Percentiles rank a stretch among this genome's conserved stretches.
Conservation (phyloP, 2,329 filamentous ascomycete genomes). For the Colletotrichum destructivum region DNA sequence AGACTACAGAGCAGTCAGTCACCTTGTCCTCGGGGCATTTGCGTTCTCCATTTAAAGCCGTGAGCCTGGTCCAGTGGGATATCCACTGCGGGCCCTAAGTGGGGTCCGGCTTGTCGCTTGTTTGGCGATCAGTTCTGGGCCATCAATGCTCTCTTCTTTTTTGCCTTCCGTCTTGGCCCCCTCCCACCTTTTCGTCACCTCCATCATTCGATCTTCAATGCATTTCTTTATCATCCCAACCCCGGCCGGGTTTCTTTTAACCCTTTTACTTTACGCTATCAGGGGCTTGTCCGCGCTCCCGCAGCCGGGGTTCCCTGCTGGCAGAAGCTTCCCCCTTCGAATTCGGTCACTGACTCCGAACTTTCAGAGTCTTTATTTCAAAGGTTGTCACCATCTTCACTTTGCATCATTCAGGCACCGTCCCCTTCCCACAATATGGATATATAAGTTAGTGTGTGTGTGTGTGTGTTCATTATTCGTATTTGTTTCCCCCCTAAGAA, state of each 20-base stretch:
- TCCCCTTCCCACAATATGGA: neutral
- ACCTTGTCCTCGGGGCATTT: neutral
- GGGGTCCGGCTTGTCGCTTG: slow-evolving; percentile 13
- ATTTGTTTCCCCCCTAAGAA: neutral
- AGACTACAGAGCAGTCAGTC: neutral
- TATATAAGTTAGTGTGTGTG: neutral
- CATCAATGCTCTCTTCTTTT: slow-evolving; percentile 23
- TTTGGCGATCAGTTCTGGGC: slow-evolving; percentile 17
- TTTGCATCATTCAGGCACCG: neutral
- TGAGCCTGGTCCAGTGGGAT: slow-evolving; percentile 5
- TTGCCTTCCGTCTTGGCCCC: neutral
- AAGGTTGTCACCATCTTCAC: neutral
- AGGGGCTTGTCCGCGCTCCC: slow-evolving; percentile 11
- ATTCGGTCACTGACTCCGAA: slow-evolving; percentile 18
- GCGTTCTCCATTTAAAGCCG: slow-evolving; percentile 22
- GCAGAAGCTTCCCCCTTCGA: slow-evolving; percentile 1
- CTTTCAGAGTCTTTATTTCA: neutral
- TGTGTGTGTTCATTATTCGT: slow-evolving; percentile 17
- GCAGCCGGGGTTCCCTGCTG: slow-evolving; percentile 23
- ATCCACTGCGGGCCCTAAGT: slow-evolving; percentile 14
- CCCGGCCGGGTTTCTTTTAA: slow-evolving; percentile 8
- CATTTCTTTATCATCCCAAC: slow-evolving; percentile 15
- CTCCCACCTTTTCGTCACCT: slow-evolving; percentile 2
- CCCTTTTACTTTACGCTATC: slow-evolving; percentile 33
- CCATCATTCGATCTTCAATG: slow-evolving; percentile 12